Conservation (phyloP, 139 green algal genomes). For the Micractinium sp. region DNA sequence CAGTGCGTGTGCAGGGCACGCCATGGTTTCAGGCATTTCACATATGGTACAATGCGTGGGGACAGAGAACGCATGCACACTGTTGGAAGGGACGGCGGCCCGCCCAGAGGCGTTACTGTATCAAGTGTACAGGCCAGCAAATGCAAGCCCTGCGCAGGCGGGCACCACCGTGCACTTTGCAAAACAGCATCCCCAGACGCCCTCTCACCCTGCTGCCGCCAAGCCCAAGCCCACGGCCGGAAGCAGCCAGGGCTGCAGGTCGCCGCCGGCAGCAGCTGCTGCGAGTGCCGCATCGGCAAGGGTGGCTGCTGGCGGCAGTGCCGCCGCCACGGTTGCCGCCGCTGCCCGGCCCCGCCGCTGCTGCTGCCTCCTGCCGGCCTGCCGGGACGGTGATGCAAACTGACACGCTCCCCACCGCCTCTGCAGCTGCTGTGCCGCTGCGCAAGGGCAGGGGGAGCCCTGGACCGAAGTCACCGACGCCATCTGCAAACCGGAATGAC, state of each 20-base stretch:
- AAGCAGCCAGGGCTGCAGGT: slow-evolving; percentile 9
- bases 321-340: neutral
- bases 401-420: neutral
- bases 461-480: no score
- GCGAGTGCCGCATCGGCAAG: neutral
- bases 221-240: neutral
- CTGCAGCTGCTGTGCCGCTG: neutral
- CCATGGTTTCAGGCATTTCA: no score
- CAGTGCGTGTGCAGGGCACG: no score
- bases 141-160: neutral
- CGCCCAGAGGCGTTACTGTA: no score
- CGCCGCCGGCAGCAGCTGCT: neutral
- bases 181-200: neutral
- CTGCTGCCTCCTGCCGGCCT: neutral
- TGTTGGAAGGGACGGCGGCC: neutral
- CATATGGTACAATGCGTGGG: neutral
- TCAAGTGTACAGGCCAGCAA: no score
- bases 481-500: no score
- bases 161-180: no score
- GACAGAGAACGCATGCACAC: neutral
- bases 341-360: neutral
- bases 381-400: neutral
- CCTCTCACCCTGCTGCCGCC: neutral
- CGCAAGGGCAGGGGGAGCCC: no score
- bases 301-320: neutral